These are phyloP conservation scores for Kwoniella pini DNA, from an alignment of 768 basidiomycete genomes.

Conservation along the genomic window DNA sequence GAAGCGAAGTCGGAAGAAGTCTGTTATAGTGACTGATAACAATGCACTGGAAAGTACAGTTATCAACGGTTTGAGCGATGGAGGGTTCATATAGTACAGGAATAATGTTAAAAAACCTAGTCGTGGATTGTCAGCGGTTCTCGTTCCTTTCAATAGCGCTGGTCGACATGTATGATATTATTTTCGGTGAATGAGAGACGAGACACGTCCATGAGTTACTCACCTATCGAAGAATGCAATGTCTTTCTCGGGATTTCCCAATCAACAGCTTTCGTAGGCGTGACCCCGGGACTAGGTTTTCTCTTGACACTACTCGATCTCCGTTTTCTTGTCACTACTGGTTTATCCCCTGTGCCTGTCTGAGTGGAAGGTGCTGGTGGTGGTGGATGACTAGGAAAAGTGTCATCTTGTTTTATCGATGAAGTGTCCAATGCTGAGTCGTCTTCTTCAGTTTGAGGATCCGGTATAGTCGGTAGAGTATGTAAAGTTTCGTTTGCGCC, in stretches of 20 bases:
- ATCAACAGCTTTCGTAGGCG: slow-evolving; percentile 59
- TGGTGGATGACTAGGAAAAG: slow-evolving; percentile 3
- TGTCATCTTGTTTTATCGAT: background rate
- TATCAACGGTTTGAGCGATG: slow-evolving; percentile 62
- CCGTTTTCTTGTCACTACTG: slow-evolving; percentile 29
- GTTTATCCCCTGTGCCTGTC: slow-evolving; percentile 21
- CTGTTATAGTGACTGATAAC: slow-evolving; percentile 69
- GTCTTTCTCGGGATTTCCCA: slow-evolving; percentile 90
- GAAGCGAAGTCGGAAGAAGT: slow-evolving; percentile 70
- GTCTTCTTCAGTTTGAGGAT: slow-evolving; percentile 17
- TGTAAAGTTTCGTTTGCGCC: slow-evolving; percentile 26
- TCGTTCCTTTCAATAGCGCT: no score
- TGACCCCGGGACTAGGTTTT: slow-evolving; percentile 42
- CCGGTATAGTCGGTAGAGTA: slow-evolving; percentile 38
- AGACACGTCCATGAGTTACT: no score
- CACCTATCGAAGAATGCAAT: slow-evolving; percentile 85
- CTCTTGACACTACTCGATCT: slow-evolving; percentile 42
- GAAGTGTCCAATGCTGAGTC: background rate
- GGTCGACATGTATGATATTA: background rate
- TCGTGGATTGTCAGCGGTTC: no score
- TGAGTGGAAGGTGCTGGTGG: slow-evolving; percentile 38
- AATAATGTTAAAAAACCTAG: slow-evolving; percentile 67
- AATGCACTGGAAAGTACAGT: slow-evolving; percentile 67
- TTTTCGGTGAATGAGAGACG: no score
- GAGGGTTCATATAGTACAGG: slow-evolving; percentile 61